Evolutionary conservation across 1,284 basidiomycete genomes (phyloP).

Genomic region (Paramarasmius palmivorus): DNA sequence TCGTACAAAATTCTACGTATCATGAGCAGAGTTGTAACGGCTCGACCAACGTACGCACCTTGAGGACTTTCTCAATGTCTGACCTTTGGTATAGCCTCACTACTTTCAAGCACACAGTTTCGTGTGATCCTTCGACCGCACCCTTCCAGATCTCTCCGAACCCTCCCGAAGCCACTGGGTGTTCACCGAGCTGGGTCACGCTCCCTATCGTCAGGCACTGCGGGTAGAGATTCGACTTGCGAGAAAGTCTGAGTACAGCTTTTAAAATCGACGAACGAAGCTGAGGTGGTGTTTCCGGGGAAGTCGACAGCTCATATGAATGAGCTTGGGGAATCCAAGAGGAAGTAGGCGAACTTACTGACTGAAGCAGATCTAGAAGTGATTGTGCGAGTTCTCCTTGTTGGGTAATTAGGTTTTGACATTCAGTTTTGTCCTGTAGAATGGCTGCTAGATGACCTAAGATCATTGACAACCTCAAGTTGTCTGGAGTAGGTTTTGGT

Average conservation of each 20-base stretch:
- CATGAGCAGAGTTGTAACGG: too few species aligned
- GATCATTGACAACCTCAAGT: too few species aligned
- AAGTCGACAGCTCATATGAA: not conserved
- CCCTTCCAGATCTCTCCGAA: slow-evolving; percentile 1
- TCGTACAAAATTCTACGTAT: not conserved
- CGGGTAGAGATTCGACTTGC: not conserved
- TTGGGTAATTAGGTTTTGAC: too few species aligned
- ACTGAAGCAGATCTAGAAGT: too few species aligned
- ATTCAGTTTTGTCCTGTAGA: too few species aligned
- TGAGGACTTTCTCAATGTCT: not conserved
- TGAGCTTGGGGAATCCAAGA: too few species aligned
- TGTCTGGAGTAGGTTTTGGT: too few species aligned
- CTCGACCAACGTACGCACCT: not conserved
- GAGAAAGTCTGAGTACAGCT: not conserved
- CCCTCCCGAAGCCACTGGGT: not conserved
- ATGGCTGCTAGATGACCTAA: too few species aligned
- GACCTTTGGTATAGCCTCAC: not conserved
- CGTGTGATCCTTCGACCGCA: not conserved
- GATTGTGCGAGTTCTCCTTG: too few species aligned
- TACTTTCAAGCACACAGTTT: not conserved
- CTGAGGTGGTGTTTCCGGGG: not conserved
- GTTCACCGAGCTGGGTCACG: not conserved
- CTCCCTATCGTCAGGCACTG: not conserved
- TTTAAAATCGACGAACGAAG: not conserved
- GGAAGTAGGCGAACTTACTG: too few species aligned